A percentile compares a stretch with the other conserved stretches of the same genome.
phyloP scores from a whole-genome alignment of 345 rosid genomes.

The Ailanthus altissimus region DNA sequence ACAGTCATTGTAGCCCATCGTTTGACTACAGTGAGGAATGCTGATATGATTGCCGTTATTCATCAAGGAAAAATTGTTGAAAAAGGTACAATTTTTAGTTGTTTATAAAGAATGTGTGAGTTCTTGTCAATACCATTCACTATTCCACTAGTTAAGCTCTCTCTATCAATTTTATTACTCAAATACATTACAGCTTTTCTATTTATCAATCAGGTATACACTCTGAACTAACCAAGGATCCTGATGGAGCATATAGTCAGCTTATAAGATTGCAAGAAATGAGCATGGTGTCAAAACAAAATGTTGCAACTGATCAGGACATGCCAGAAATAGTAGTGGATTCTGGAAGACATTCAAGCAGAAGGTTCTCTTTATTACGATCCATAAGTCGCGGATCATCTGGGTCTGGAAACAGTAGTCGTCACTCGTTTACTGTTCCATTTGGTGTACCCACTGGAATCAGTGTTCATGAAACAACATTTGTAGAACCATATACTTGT shows the following conservation, averaged over 20 bases:
- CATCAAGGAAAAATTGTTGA: slow-evolving; percentile 43
- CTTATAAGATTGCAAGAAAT: slow-evolving; percentile 68
- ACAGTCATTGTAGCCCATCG: slow-evolving; percentile 47
- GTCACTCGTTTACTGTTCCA: slow-evolving; percentile 31
- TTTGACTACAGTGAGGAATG: slow-evolving; percentile 41
- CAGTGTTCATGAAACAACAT: slow-evolving; percentile 14
- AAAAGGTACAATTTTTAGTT: slow-evolving; percentile 40
- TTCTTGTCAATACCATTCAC: too few relatives aligned
- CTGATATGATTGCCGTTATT: slow-evolving; percentile 41
- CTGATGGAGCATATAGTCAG: slow-evolving; percentile 75
- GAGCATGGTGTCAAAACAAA: slow-evolving; percentile 34
- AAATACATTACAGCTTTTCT: neutral
- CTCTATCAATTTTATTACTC: too few relatives aligned
- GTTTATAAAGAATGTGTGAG: too few relatives aligned
- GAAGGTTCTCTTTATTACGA: slow-evolving; percentile 31
- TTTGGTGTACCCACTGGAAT: slow-evolving; percentile 32
- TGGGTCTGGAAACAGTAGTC: slow-evolving; percentile 37
- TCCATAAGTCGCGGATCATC: slow-evolving; percentile 25
- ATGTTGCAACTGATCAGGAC: slow-evolving; percentile 14
- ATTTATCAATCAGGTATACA: slow-evolving; percentile 49
- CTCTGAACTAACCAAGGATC: slow-evolving; percentile 46
- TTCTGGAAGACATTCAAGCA: slow-evolving; percentile 28
- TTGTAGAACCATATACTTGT: slow-evolving; percentile 23
- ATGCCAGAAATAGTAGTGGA: slow-evolving; percentile 10
- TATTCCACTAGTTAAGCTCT: too few relatives aligned